Conservation (phyloP, 2,329 filamentous ascomycete species). For the Sclerotinia borealis region DNA sequence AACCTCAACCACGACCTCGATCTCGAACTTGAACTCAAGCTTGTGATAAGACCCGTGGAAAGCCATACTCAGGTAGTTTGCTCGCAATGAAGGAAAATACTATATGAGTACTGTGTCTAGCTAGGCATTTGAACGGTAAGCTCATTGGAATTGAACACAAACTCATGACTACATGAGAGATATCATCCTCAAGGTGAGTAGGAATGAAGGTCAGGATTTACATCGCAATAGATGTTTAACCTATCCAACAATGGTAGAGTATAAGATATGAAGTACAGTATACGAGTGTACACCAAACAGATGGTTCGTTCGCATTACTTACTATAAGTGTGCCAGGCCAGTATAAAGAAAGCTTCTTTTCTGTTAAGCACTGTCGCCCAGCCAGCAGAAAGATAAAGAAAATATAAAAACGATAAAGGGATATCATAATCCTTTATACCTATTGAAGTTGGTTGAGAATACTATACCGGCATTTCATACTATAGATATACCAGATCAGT, state of each 20-base stretch:
- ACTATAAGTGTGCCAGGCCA: not conserved
- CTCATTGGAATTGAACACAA: not conserved
- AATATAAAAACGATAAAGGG: no score
- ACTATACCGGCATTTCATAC: no score
- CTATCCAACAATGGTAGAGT: not conserved
- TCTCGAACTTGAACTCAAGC: no score
- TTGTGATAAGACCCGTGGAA: no score
- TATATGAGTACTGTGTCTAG: no score
- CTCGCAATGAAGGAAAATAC: not conserved
- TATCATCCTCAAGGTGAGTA: not conserved
- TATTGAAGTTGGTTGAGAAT: no score
- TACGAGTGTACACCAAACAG: not conserved
- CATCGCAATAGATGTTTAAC: not conserved
- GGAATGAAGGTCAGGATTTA: not conserved
- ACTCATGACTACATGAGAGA: not conserved
- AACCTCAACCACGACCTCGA: not conserved
- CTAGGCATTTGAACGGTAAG: no score
- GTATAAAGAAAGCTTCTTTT: no score
- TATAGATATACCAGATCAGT: no score
- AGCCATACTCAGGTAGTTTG: not conserved
- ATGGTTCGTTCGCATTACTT: not conserved
- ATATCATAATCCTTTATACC: no score
- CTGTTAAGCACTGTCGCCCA: no score
- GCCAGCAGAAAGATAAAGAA: no score
- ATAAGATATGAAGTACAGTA: not conserved